A percentile compares a stretch with the other conserved stretches of the same genome.
Evolutionary conservation across 2,329 filamentous ascomycete genomes (phyloP).

Genomic region (Xylaria arbuscula): DNA sequence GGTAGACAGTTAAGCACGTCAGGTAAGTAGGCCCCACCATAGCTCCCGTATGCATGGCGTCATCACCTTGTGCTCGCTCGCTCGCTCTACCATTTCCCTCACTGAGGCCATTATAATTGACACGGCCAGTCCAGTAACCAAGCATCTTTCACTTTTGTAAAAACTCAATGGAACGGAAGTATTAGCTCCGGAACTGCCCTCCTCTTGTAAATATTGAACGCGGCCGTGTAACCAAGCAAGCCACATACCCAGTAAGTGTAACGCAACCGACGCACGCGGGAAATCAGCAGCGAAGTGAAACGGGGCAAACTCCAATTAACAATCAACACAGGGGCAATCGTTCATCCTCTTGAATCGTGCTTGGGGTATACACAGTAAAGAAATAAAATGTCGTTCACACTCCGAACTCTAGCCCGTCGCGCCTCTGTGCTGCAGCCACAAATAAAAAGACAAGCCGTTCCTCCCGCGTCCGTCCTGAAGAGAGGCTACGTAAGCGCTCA

Average conservation of each 20-base stretch:
- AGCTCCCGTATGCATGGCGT: not conserved
- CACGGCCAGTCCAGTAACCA: not conserved
- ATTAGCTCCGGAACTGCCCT: too few relatives aligned
- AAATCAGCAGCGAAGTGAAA: not conserved
- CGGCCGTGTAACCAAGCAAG: too few relatives aligned
- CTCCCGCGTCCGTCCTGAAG: conserved; percentile 32
- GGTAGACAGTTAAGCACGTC: not conserved
- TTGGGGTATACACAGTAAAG: too few relatives aligned
- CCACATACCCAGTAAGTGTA: too few relatives aligned
- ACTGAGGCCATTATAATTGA: not conserved
- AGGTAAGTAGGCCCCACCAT: not conserved
- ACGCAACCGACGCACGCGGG: not conserved
- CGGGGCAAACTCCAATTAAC: not conserved
- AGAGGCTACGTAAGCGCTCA: conserved; percentile 28
- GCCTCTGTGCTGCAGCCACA: conserved; percentile 31
- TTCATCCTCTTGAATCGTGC: too few relatives aligned
- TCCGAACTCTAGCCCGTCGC: conserved; percentile 39
- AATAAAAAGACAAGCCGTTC: conserved; percentile 9
- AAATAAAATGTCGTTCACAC: conserved; percentile 44
- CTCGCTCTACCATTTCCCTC: not conserved
- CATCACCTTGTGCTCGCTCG: not conserved
- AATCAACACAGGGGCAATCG: too few relatives aligned
- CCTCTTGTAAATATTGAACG: too few relatives aligned
- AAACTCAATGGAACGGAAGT: conserved; percentile 20
- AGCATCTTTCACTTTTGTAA: not conserved